phyloP scores from a whole-genome alignment of 148 eudicot species.

The Heliamphora exappendiculata region DNA sequence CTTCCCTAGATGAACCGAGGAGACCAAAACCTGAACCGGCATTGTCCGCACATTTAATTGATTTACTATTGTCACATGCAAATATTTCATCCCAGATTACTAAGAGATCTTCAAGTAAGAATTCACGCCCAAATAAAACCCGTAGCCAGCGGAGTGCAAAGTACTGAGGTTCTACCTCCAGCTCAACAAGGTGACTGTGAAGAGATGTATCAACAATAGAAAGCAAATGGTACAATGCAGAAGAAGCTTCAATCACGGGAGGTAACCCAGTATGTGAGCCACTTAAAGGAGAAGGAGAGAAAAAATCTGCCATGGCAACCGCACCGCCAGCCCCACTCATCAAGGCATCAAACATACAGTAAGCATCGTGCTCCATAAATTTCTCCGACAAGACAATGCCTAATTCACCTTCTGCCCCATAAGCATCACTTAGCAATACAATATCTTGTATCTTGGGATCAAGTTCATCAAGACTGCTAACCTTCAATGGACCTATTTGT shows the following conservation, averaged over 20 bases:
- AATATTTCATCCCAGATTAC: slow-evolving; percentile 88
- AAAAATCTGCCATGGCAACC: slow-evolving; percentile 83
- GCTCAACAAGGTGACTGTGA: slow-evolving; percentile 78
- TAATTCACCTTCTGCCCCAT: slow-evolving; percentile 98
- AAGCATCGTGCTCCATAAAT: slow-evolving; percentile 92
- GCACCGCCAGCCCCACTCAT: slow-evolving; percentile 83
- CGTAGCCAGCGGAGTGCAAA: slow-evolving; percentile 95
- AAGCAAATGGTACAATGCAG: slow-evolving; percentile 73
- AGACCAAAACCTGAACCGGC: slow-evolving; percentile 34
- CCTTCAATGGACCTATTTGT: slow-evolving; percentile 30
- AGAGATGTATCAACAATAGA: slow-evolving; percentile 80
- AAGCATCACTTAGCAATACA: slow-evolving; percentile 75
- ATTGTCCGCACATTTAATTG: slow-evolving; percentile 31
- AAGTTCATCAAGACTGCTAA: slow-evolving; percentile 48
- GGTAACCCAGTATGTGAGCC: slow-evolving; percentile 54
- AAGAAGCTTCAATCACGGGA: slow-evolving; percentile 91
- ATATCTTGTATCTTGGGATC: slow-evolving; percentile 61
- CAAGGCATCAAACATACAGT: slow-evolving; percentile 86
- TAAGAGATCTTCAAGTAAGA: slow-evolving; percentile 63
- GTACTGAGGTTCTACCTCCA: slow-evolving; percentile 96
- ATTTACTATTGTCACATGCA: slow-evolving; percentile 49
- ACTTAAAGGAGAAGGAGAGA: slow-evolving; percentile 47
- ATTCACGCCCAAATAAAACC: slow-evolving; percentile 93
- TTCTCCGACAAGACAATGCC: slow-evolving; percentile 82
- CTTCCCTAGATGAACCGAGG: slow-evolving; percentile 72